A percentile compares a stretch with the other conserved stretches of the same genome.
Evolutionary conservation across 768 basidiomycete species (phyloP).

Genomic region (Termitomyces sp.): DNA sequence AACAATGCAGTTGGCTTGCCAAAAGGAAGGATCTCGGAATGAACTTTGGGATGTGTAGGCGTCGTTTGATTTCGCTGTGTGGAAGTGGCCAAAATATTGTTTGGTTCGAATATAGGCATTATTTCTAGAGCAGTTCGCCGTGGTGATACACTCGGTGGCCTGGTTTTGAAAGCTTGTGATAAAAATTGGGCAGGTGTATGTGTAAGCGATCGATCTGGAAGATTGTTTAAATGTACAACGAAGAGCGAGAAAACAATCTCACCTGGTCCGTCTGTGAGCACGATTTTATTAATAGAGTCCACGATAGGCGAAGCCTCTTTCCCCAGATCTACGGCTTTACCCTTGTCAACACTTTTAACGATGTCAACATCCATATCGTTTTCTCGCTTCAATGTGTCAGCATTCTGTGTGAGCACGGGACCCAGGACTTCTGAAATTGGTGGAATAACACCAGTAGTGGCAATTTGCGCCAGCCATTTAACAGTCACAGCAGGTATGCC

Average conservation of each 20-base stretch:
- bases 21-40: constrained; percentile 4
- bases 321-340: constrained; percentile 13
- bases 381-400: background rate
- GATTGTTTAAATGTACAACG: no score
- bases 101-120: background rate
- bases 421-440: constrained; percentile 26
- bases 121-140: constrained; percentile 3
- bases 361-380: constrained; percentile 8
- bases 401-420: constrained; percentile 3
- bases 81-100: constrained; percentile 5
- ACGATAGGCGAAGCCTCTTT: constrained; percentile 25
- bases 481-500: constrained; percentile 64
- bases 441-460: constrained; percentile 44
- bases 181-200: background rate
- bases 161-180: background rate
- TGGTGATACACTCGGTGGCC: constrained; percentile 5
- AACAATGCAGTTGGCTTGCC: constrained; percentile 12
- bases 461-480: constrained; percentile 64
- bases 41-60: constrained; percentile 2
- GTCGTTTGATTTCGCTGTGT: constrained; percentile 8
- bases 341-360: constrained; percentile 14
- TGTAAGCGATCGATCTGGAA: background rate
- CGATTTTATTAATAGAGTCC: constrained; percentile 8
- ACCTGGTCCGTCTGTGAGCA: background rate
- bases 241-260: background rate